A percentile compares a stretch with the other conserved stretches of the same genome.
Conservation (phyloP, 2,329 filamentous ascomycete genomes). For the Colletotrichum melonis region DNA sequence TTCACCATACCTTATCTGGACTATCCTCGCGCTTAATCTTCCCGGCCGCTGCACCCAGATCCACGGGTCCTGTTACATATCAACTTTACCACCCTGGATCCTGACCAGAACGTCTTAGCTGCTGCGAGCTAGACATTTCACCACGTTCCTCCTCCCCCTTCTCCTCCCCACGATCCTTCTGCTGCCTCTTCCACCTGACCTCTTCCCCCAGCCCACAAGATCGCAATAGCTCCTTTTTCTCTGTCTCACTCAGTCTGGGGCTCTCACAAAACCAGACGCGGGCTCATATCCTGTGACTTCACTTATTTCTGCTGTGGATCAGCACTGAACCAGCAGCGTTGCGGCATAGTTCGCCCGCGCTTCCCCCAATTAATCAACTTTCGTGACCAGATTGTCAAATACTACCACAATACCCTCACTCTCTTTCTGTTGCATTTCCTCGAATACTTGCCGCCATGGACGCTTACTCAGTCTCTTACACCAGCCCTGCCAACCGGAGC, state of each 20-base stretch:
- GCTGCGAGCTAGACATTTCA: conserved; percentile 28
- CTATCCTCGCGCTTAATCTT: conserved; percentile 20
- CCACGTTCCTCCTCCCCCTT: conserved; percentile 19
- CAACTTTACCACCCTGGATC: conserved; percentile 22
- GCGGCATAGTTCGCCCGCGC: conserved; percentile 23
- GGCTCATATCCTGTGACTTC: conserved; percentile 8
- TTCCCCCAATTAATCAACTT: neutral
- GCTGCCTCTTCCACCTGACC: conserved; percentile 16
- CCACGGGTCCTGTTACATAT: conserved; percentile 10
- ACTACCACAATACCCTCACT: neutral
- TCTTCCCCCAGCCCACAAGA: neutral
- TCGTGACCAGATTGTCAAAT: conserved; percentile 5
- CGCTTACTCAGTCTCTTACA: conserved; percentile 62
- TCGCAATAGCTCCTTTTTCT: neutral
- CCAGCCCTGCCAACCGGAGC: conserved; percentile 54
- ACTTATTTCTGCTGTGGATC: conserved; percentile 5
- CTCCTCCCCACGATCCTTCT: conserved; percentile 20
- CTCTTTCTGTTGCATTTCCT: neutral
- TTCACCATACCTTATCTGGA: conserved; percentile 26
- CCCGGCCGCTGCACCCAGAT: conserved; percentile 3
- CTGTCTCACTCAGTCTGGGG: conserved; percentile 21
- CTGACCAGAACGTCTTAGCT: conserved; percentile 12
- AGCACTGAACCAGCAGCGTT: neutral
- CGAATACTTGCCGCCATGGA: conserved; percentile 52
- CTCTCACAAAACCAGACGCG: neutral